Base-by-base conservation (phyloP, 177 flowering plant species). In the Vitis hybrid region DNA sequence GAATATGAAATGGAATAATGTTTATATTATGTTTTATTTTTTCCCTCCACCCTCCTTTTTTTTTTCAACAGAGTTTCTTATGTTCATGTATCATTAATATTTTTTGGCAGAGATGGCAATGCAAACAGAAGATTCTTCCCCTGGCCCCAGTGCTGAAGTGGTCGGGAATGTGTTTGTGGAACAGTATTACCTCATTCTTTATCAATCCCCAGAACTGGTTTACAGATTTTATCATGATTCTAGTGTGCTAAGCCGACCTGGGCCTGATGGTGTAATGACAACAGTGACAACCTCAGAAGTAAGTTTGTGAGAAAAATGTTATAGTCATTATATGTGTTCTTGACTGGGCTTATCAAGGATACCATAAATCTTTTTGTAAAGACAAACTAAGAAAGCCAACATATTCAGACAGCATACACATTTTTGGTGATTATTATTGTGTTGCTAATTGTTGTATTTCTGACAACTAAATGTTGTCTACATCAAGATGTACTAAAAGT, bases 141-240 rank as follows among this genome's bases (percentile, higher is more conserved):
- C 56, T 13, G 51, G 1, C 4, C 70, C 77, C 45, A 33, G 45
- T 33, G 45, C 45, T 3, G n/a, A 74, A 14, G 26, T 51, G 1
- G 75, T 78, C 55, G 77, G 75, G 9, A 71, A 68, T 65, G 74
- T 60, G 11, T 78, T 78, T 66, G 68, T 69, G 15, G 20, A 71
- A 51, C 73, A 69, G 50, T 78, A 72, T 16, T 78, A 75, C 53
- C 9, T 1, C 11, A 19, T 62, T 48, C 65, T 75, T 5, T 7
- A 22, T 31, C 11, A 60, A 55, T 0, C 52, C 2, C 81, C 81
- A 9, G 70, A 64, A 2, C 2, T 12, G 13, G 74, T 51, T 39
- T 66, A 75, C 53, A 68, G 15, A 13, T 78, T 78, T 57, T 78
- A 78, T 39, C 62, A 65, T 1, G 76, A 78, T 1, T 6, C 55